Evolutionary conservation across 257 asterid species (phyloP), one percentile per base, ranked within the genome.

Genomic region (Solanum chmielewskii): DNA sequence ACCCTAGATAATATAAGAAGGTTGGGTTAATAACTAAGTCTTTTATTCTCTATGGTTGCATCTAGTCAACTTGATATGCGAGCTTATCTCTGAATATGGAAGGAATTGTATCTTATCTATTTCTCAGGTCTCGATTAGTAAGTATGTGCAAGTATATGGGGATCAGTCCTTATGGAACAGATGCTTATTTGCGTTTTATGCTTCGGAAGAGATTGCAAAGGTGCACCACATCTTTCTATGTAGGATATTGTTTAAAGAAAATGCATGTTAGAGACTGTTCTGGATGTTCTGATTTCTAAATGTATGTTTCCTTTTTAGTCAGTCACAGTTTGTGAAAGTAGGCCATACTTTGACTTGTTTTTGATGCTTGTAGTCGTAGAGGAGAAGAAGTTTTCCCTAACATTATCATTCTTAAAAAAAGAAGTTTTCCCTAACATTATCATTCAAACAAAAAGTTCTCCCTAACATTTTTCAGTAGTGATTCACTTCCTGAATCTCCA

Each of bases 81-180:
- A 47, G 12, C 7, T 78, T n/a, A 66, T 42, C 70, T 44, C 45
- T 74, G 74, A 31, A 76, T 78, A 68, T 35, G 35, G 76, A 80
- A 18, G 80, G 37, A n/a, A 68, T 73, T 25, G 60, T 47, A 42
- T 74, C 83, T 75, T 88, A 77, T 86, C 80, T 69, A 37, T 31
- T 88, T 86, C 69, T 80, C 95, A 96, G 99, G 93, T 94, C 99
- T 70, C 98, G 99, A 76, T 90, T 96, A 80, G 97, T 95, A 88
- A 96, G 88, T 84, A 96, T 96, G 99, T 96, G 99, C 98, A 96
- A 96, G 92, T 96, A 96, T 87, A 96, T 96, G 99, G 99, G 99
- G 49, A 92, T 96, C 89, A 91, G 87, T 74, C 91, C 98, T 42
- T 94, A 92, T 59, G 99, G 99, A 75, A 95, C 99, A 4, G 99